phyloP scores from a whole-genome alignment of 2,329 filamentous ascomycete species.

The Neurospora sp. region DNA sequence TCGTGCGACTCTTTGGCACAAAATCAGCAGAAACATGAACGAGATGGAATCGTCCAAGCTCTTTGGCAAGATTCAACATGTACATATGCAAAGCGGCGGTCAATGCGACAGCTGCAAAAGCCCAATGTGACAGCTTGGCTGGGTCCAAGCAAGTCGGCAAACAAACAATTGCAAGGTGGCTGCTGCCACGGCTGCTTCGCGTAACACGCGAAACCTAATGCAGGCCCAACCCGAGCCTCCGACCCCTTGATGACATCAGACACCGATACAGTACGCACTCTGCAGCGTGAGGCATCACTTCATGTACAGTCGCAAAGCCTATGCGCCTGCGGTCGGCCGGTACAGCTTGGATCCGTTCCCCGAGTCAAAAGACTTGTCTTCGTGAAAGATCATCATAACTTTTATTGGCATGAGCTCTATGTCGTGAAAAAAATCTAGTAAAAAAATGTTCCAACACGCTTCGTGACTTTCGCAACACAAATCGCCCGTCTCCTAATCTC shows the following conservation, averaged over 20 bases:
- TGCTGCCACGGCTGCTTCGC: background rate
- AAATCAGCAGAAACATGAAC: background rate
- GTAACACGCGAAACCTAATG: background rate
- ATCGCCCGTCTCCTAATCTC: background rate
- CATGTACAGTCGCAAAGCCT: background rate
- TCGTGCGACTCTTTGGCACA: background rate
- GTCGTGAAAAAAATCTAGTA: background rate
- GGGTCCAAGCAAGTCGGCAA: background rate
- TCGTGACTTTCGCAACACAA: background rate
- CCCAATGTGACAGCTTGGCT: background rate
- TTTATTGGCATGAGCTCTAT: background rate
- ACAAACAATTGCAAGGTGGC: background rate
- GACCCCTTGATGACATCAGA: background rate
- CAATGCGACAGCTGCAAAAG: background rate
- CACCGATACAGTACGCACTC: background rate
- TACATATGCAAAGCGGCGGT: background rate
- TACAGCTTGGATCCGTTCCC: background rate
- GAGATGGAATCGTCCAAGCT: slow-evolving; percentile 26
- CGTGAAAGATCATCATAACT: background rate
- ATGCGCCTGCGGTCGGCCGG: background rate
- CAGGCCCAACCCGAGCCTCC: background rate
- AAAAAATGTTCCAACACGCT: background rate
- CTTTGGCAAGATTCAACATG: background rate
- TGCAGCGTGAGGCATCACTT: background rate
- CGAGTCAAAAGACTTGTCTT: background rate